A percentile compares a stretch with the other conserved stretches of the same genome.
phyloP scores from a whole-genome alignment of 176 grass and related monocot species.

The Triticum urartu region DNA sequence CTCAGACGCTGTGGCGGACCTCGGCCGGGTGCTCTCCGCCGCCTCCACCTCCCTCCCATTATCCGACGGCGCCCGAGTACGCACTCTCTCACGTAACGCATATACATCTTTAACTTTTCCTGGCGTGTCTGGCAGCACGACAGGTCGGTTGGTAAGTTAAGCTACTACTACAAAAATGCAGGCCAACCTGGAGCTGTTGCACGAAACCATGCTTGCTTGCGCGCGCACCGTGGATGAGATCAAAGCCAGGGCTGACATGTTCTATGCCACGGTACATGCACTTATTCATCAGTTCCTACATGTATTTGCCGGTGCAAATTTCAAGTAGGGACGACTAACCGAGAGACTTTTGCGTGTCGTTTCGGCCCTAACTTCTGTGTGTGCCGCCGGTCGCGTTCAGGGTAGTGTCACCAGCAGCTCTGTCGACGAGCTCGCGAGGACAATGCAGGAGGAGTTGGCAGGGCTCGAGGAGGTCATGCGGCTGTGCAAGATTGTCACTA shows the following conservation, averaged over 20 bases:
- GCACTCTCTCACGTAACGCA: not conserved
- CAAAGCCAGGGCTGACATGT: constrained; percentile 39
- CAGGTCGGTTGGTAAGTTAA: not conserved
- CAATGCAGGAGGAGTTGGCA: constrained; percentile 61
- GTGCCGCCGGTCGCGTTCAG: constrained; percentile 27
- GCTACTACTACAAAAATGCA: not conserved
- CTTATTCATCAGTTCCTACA: not conserved
- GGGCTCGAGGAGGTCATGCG: constrained; percentile 66
- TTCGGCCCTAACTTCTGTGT: not conserved
- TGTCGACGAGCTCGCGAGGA: constrained; percentile 39
- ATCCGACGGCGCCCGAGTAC: constrained; percentile 58
- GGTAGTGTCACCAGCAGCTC: constrained; percentile 31
- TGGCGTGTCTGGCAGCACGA: not conserved
- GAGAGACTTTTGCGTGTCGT: not conserved
- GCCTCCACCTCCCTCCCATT: constrained; percentile 57
- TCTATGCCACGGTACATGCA: constrained; percentile 56
- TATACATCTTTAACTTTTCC: not conserved
- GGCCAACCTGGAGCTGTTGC: constrained; percentile 42
- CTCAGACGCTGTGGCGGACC: constrained; percentile 39
- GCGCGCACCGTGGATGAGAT: constrained; percentile 50
- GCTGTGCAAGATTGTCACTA: constrained; percentile 41
- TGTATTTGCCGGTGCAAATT: not conserved
- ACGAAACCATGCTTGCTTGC: constrained; percentile 37
- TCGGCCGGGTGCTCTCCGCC: constrained; percentile 45
- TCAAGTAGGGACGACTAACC: not conserved